Evolutionary conservation across 164 flowering plant species (phyloP).

Genomic region (Tetrastigma voinierianum): DNA sequence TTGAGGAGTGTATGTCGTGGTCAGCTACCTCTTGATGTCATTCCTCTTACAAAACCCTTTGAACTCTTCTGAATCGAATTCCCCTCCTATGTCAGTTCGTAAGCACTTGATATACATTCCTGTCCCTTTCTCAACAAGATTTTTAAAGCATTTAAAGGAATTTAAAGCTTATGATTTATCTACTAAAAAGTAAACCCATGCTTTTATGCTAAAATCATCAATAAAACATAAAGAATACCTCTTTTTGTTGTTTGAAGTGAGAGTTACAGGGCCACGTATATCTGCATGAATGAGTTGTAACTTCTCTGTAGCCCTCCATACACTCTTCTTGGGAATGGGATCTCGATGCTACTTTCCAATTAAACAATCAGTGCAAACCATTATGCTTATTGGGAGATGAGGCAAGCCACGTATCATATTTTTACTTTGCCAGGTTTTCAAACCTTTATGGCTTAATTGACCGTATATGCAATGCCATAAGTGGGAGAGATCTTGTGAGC

Average conservation of each 20-base stretch:
- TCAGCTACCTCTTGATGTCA: too few relatives aligned
- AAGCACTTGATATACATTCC: neutral
- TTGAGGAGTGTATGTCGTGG: too few relatives aligned
- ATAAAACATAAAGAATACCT: neutral
- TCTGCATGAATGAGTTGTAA: constrained; percentile 1
- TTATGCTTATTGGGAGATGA: neutral
- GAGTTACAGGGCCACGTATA: neutral
- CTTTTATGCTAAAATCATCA: constrained; percentile 1
- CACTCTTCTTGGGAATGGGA: neutral
- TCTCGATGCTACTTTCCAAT: neutral
- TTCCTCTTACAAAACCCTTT: too few relatives aligned
- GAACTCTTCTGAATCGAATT: too few relatives aligned
- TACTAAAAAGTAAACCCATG: neutral
- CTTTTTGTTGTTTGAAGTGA: neutral
- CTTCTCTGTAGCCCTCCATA: too few relatives aligned
- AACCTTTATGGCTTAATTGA: neutral
- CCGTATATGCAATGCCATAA: neutral
- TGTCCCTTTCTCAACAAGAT: too few relatives aligned
- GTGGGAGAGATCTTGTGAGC: neutral
- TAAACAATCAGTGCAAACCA: neutral
- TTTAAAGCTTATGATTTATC: neutral
- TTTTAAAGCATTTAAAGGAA: neutral
- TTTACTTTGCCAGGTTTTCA: neutral
- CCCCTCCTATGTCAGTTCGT: too few relatives aligned
- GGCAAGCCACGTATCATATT: neutral